Evolutionary conservation across 345 rosid genomes (phyloP).

Genomic region (thale cress (Arabidopsis thaliana)): TAIR10.1 NC_003074.8:4445501-4446000

Average conservation of each 20-base stretch:
- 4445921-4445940: constrained; percentile 83
- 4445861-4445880: constrained; percentile 76
- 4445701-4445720: constrained; percentile 91
- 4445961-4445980: constrained; percentile 53
- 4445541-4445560: not conserved
- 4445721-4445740: constrained; percentile 96
- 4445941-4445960: constrained; percentile 97
- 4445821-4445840: not conserved
- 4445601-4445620: constrained; percentile 97
- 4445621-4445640: constrained; percentile 85
- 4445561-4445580: constrained; percentile 40
- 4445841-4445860: constrained; percentile 27
- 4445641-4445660: constrained; percentile 83
- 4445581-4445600: not conserved
- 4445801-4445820: not conserved
- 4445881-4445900: constrained; percentile 95
- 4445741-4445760: constrained; percentile 80
- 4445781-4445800: constrained; percentile 67
- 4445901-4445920: constrained; percentile 79
- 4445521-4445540: not conserved
- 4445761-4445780: constrained; percentile 95
- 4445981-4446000: not conserved
- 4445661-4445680: constrained; percentile 95
- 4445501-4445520: constrained; percentile 72
- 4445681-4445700: constrained; percentile 97